Percentiles rank a stretch among this genome's conserved stretches.
Evolutionary conservation across 257 asterid genomes (phyloP).

Genomic region (Plantago major): DNA sequence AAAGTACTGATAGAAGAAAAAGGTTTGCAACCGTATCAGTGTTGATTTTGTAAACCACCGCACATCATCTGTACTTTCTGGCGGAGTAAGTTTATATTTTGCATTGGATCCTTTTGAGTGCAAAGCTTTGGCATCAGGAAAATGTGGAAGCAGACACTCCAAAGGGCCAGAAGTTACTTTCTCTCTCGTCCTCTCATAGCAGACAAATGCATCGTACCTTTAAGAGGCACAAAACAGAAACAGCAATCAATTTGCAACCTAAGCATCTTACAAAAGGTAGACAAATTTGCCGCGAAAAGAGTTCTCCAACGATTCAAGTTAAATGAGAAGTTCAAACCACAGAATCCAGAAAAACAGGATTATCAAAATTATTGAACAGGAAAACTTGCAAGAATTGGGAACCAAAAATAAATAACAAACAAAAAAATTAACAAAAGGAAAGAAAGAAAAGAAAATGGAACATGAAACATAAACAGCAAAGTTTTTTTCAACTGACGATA

Average conservation of each 20-base stretch:
- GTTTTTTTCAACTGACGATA: too few relatives aligned
- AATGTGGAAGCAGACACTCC: conserved; percentile 70
- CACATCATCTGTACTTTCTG: conserved; percentile 34
- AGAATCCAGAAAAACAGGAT: background rate
- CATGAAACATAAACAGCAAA: too few relatives aligned
- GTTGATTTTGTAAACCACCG: conserved; percentile 84
- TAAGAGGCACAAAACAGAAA: conserved; percentile 18
- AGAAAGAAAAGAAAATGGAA: too few relatives aligned
- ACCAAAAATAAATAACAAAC: background rate
- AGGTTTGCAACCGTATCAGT: conserved; percentile 51
- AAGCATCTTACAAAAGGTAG: too few relatives aligned
- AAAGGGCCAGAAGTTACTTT: conserved; percentile 61
- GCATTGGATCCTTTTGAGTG: conserved; percentile 51
- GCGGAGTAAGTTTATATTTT: conserved; percentile 45
- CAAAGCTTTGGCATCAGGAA: conserved; percentile 49
- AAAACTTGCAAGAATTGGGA: background rate
- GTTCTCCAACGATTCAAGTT: conserved; percentile 6
- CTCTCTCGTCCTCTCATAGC: conserved; percentile 46
- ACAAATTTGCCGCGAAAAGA: too few relatives aligned
- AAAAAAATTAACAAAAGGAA: background rate
- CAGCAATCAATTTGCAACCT: background rate
- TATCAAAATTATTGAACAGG: background rate
- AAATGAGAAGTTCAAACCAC: background rate
- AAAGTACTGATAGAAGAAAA: conserved; percentile 16
- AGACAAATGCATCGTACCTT: conserved; percentile 71